A percentile compares a stretch with the other conserved stretches of the same genome.
Evolutionary conservation across 768 basidiomycete species (phyloP).

Genomic region (Termitomyces sp.): DNA sequence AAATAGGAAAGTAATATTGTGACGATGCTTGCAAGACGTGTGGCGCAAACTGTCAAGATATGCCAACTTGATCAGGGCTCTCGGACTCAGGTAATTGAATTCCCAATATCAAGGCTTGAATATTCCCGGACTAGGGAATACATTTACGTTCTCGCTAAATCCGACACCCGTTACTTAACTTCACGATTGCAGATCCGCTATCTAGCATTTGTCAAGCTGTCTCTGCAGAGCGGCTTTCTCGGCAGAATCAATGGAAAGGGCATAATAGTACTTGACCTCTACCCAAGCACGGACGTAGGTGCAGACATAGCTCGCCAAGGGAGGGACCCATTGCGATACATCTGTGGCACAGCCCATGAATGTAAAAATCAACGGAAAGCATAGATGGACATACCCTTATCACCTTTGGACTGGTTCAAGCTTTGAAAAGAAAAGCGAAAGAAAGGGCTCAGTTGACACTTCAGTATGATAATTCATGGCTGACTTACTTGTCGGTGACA

Average conservation of each 20-base stretch:
- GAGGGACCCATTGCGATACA: conserved; percentile 46
- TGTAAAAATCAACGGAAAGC: background rate
- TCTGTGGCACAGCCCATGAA: conserved; percentile 21
- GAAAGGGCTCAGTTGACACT: background rate
- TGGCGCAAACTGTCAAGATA: background rate
- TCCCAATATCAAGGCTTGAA: background rate
- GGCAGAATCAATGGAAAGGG: conserved; percentile 39
- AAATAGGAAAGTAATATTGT: background rate
- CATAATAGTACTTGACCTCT: conserved; percentile 44
- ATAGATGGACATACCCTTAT: conserved; percentile 25
- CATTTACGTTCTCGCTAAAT: background rate
- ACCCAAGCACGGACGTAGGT: conserved; percentile 52
- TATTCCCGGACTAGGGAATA: background rate
- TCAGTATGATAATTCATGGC: background rate
- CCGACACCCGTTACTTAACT: background rate
- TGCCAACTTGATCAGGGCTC: background rate
- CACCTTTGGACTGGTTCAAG: conserved; percentile 45
- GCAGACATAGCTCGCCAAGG: conserved; percentile 42
- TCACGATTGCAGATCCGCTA: background rate
- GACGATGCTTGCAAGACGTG: background rate
- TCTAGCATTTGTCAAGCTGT: conserved; percentile 21
- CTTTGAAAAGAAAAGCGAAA: conserved; percentile 12
- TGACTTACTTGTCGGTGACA: conserved; percentile 32
- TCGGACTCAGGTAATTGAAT: background rate
- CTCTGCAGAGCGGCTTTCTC: conserved; percentile 44